Conservation (phyloP, 2,329 filamentous ascomycete species). For the Aspergillus cejpii region DNA sequence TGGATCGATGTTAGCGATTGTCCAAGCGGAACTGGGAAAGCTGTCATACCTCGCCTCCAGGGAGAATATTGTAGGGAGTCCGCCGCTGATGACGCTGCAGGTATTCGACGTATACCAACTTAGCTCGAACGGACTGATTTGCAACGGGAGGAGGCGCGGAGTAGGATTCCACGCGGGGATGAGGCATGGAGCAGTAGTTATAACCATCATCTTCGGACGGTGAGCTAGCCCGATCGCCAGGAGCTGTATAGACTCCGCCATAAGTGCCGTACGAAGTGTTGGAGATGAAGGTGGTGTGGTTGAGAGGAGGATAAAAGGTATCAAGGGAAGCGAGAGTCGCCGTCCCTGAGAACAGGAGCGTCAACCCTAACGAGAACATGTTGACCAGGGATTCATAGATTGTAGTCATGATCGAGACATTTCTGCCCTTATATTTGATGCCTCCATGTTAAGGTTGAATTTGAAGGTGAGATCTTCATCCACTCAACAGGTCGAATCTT, state of each 20-base stretch:
- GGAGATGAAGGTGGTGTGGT: constrained; percentile 34
- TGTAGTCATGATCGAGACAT: too few relatives aligned
- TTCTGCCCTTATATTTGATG: too few relatives aligned
- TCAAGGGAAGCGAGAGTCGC: background rate
- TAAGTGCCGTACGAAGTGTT: constrained; percentile 33
- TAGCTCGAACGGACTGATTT: constrained; percentile 23
- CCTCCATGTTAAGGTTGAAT: too few relatives aligned
- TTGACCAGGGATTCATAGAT: background rate
- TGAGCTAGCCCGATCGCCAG: constrained; percentile 14
- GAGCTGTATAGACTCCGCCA: constrained; percentile 33
- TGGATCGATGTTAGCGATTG: constrained; percentile 8
- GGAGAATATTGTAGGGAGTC: constrained; percentile 37
- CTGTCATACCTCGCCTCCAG: constrained; percentile 31
- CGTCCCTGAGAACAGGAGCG: background rate
- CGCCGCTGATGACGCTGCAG: constrained; percentile 37
- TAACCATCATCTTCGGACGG: constrained; percentile 28
- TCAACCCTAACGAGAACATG: background rate
- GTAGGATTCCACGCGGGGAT: constrained; percentile 32
- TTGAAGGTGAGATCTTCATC: background rate
- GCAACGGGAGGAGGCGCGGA: constrained; percentile 24
- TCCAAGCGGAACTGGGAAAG: background rate
- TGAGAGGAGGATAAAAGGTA: constrained; percentile 36
- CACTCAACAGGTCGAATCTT: background rate
- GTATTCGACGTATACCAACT: constrained; percentile 36
- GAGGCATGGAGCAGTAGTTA: constrained; percentile 39